Percentiles rank a stretch among this genome's conserved stretches.
phyloP scores from a whole-genome alignment of 108 stramenopile genomes.

The Cyclotella distinguenda region DNA sequence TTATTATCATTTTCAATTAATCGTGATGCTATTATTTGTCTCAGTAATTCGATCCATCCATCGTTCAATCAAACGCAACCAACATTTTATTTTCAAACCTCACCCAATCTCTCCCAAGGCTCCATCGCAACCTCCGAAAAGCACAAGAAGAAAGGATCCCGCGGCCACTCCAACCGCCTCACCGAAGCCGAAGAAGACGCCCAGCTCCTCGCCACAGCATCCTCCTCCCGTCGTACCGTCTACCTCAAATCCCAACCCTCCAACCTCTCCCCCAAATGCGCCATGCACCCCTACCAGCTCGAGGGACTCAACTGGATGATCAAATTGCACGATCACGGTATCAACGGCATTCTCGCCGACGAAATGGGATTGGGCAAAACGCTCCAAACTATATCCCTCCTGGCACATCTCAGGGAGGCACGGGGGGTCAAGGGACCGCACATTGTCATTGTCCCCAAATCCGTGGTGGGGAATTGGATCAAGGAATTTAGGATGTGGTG shows the following conservation, averaged over 20 bases:
- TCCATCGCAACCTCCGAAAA: slow-evolving; percentile 52
- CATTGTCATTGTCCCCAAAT: slow-evolving; percentile 96
- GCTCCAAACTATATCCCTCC: slow-evolving; percentile 91
- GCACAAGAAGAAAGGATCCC: slow-evolving; percentile 48
- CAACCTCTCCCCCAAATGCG: slow-evolving; percentile 70
- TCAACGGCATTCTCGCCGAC: slow-evolving; percentile 99
- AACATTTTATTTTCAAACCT: slow-evolving; percentile 20
- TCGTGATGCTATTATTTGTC: neutral
- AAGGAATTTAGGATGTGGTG: slow-evolving; percentile 95
- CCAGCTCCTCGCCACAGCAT: slow-evolving; percentile 86
- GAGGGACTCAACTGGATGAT: slow-evolving; percentile 99
- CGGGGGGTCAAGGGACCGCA: slow-evolving; percentile 93
- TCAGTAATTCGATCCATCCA: slow-evolving; percentile 12
- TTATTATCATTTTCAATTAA: slow-evolving; percentile 1
- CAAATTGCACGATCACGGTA: slow-evolving; percentile 97
- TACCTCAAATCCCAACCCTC: slow-evolving; percentile 91
- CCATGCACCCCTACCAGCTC: slow-evolving; percentile 97
- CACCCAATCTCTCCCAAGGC: slow-evolving; percentile 21
- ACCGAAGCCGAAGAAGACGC: slow-evolving; percentile 98
- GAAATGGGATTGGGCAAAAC: slow-evolving; percentile 94
- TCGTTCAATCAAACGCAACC: slow-evolving; percentile 2
- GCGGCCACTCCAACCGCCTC: slow-evolving; percentile 80
- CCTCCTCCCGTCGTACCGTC: slow-evolving; percentile 76
- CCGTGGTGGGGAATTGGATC: slow-evolving; percentile 97
- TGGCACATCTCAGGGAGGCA: slow-evolving; percentile 90